Percentiles rank a stretch among this genome's conserved stretches.
These are phyloP conservation scores for Naganishia albida DNA, from an alignment of 1,284 basidiomycete species.

Conservation along the genomic window DNA sequence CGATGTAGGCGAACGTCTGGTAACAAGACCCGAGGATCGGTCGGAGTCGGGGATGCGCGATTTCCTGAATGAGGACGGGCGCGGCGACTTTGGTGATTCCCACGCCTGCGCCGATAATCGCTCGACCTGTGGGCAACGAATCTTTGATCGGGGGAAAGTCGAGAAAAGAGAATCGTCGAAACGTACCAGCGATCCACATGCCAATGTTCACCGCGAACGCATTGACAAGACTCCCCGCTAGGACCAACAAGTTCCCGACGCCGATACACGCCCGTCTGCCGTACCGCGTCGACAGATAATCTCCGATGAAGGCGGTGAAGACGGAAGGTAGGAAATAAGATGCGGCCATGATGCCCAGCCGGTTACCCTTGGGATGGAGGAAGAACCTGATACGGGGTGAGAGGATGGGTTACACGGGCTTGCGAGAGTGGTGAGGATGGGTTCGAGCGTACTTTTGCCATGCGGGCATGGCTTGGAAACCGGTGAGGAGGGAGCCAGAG, in stretches of 20 bases:
- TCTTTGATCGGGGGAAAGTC: too few species aligned
- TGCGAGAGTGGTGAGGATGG: background rate
- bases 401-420: background rate
- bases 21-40: conserved; percentile 29
- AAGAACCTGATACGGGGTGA: background rate
- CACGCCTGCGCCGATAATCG: too few species aligned
- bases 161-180: background rate
- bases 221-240: conserved; percentile 40
- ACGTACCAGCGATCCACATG: conserved; percentile 7
- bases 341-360: conserved; percentile 40
- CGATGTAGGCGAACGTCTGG: conserved; percentile 38
- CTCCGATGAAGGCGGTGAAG: conserved; percentile 37
- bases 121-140: too few species aligned
- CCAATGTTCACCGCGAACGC: conserved; percentile 34
- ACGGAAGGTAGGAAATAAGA: conserved; percentile 40
- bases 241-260: conserved; percentile 38
- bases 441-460: background rate
- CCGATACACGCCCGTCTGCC: conserved; percentile 35
- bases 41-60: conserved; percentile 38
- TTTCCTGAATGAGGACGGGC: conserved; percentile 37
- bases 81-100: conserved; percentile 25
- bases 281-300: conserved; percentile 34
- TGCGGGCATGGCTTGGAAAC: conserved; percentile 17
- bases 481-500: conserved; percentile 5
- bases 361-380: conserved; percentile 33